Evolutionary conservation across 257 asterid genomes (phyloP), one percentile per base, ranked within the genome.

Genomic region (Nicotiana attenuata): DNA sequence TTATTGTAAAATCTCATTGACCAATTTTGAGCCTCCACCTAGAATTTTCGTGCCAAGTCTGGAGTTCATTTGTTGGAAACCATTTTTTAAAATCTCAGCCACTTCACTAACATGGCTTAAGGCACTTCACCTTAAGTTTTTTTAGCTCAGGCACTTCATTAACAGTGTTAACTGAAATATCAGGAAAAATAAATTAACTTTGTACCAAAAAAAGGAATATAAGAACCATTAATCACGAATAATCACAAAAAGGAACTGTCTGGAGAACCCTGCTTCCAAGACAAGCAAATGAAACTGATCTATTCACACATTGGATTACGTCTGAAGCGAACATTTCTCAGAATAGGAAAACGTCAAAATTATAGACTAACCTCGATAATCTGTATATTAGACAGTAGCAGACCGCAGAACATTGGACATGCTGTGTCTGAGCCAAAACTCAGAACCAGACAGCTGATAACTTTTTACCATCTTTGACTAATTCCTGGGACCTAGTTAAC

Each of bases 1-100:
- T 73, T 73, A 7, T 73, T 24, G 79, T 50, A 73, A 47, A 73
- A 73, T 73, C 79, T 73, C 61, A 47, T 47, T 47, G 79, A 73
- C 26, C 79, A 73, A 73, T 73, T 71, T 73, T 73, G 38, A 73
- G 61, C 41, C 16, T 24, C 61, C 61, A 24, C 61, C 61, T 50
- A 35, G 41, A 22, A 47, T 73, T 73, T 50, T 14, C 24, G 59
- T 47, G 24, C 61, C 4, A 35, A 73, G 59, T 6, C 78, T 71
- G 20, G 35, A 71, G 35, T 47, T 73, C 4, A 73, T 24, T 73
- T 24, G 41, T 47, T 22, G 61, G 22, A 73, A 71, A 73, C 61
- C 79, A 47, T 24, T 47, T 45, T 41, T 47, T 1, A 1, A 71
- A 47, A 73, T 73, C 61, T 7, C 26, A 73, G 41, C 22, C 61